Conservation (phyloP, 345 rosid species). For the Toxicodendron radicans region DNA sequence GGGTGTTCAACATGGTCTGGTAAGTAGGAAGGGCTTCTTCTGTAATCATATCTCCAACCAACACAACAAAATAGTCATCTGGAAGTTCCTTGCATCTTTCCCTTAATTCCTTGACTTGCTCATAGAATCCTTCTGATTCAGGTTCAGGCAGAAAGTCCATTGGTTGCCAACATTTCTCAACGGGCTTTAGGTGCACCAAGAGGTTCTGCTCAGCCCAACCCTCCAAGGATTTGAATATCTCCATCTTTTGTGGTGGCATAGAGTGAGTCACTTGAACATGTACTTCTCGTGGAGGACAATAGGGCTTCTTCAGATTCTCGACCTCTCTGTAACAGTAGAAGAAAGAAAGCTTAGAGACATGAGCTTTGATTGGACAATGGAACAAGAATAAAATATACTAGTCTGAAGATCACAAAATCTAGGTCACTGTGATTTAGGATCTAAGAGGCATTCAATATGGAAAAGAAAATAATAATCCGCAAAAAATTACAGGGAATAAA, state of each 20-base stretch:
- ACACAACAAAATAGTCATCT: slow-evolving; percentile 63
- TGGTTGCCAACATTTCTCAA: slow-evolving; percentile 74
- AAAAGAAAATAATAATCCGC: neutral
- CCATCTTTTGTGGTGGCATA: slow-evolving; percentile 57
- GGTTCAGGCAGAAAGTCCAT: slow-evolving; percentile 55
- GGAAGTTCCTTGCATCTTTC: slow-evolving; percentile 58
- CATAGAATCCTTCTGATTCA: slow-evolving; percentile 54
- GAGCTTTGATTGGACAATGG: neutral
- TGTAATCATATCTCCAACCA: slow-evolving; percentile 78
- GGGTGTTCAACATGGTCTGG: slow-evolving; percentile 72
- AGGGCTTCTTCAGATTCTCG: slow-evolving; percentile 51
- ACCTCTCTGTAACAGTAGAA: slow-evolving; percentile 45
- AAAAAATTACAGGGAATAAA: neutral
- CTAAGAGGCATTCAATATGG: neutral
- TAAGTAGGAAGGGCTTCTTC: slow-evolving; percentile 80
- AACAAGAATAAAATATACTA: neutral
- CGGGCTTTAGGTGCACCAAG: slow-evolving; percentile 55
- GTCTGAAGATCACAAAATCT: neutral
- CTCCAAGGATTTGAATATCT: slow-evolving; percentile 54
- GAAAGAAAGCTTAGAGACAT: neutral
- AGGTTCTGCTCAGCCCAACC: slow-evolving; percentile 69
- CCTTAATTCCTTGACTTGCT: slow-evolving; percentile 65
- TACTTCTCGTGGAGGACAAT: slow-evolving; percentile 58
- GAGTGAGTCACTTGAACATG: slow-evolving; percentile 73
- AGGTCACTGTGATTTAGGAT: neutral